Evolutionary conservation across 805 yeast species (phyloP), one percentile per base, ranked within the genome.

Genomic region (Candida sanyiensis): DNA sequence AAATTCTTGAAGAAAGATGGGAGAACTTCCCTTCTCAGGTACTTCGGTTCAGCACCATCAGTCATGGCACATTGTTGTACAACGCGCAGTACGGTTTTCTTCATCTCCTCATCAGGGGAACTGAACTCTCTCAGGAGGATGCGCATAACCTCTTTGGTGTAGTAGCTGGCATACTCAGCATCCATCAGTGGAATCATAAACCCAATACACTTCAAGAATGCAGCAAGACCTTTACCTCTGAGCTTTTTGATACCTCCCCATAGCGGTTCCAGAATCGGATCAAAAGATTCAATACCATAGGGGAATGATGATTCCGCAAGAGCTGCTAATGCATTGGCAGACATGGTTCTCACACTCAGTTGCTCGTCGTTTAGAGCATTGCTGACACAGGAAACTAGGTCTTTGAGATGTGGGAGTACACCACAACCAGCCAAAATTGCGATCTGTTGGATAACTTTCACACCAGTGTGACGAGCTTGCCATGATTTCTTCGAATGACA

Each of bases 81-180:
- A 7, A 85, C 84, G 22, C 70, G 64, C 42, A 93, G 58, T 3
- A 89, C 82, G 0, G 88, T 73, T 43, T 73, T 73, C 50, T 76
- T 77, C 90, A 89, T 83, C 35, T 88, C 96, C 44, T 84, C 95
- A 53, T 87, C 96, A 0, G 93, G 88, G 1, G 94, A 75, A 25
- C 65, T 58, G 50, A 87, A 84, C 58, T 89, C 95, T 38, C 93
- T 66, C 3, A 75, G 51, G 5, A 88, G 63, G 20, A 87, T 70
- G 15, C 63, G 63, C 69, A 88, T 73, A 3, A 88, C 70, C 54
- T 86, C 94, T 34, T 70, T 70, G 0, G 96, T 76, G 49, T 86
- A 88, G 56, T 77, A 83, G 38, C 77, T 75, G 2, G 88, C 80
- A 55, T 83, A 80, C 45, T 87, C 96, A 13, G 78, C 77, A 41